Conservation (phyloP, 805 yeast species). For the Middelhovenomyces tepae region DNA sequence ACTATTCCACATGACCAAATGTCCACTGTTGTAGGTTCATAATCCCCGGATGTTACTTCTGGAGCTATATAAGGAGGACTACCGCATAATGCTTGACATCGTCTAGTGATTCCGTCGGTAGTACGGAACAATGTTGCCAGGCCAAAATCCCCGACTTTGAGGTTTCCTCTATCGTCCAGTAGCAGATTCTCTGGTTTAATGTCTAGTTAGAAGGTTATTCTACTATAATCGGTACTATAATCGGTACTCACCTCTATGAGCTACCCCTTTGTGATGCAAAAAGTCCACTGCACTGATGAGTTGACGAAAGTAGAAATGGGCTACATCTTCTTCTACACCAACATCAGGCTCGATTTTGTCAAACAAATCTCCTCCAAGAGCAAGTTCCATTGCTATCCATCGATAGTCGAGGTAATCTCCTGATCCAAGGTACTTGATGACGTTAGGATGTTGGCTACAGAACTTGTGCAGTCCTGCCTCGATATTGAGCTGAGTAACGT, state of each 20-base stretch:
- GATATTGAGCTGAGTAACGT: constrained; percentile 21
- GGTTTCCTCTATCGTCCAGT: constrained; percentile 52
- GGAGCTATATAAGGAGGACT: constrained; percentile 79
- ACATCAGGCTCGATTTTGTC: constrained; percentile 72
- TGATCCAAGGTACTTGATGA: constrained; percentile 45
- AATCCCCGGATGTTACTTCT: constrained; percentile 43
- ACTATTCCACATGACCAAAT: constrained; percentile 66
- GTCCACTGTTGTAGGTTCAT: constrained; percentile 52
- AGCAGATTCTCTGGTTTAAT: constrained; percentile 64
- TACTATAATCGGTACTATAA: background rate
- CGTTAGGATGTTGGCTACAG: constrained; percentile 51
- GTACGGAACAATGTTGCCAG: constrained; percentile 53
- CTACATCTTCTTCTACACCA: constrained; percentile 57
- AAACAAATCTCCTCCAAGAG: constrained; percentile 67
- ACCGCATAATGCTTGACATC: constrained; percentile 44
- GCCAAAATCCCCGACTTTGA: constrained; percentile 74
- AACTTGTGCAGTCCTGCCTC: constrained; percentile 54
- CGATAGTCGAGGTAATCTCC: constrained; percentile 49
- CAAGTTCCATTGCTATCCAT: constrained; percentile 61
- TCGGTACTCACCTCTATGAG: no score
- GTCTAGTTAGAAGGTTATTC: constrained; percentile 28
- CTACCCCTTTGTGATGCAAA: constrained; percentile 55
- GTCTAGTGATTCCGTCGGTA: constrained; percentile 34
- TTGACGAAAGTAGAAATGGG: constrained; percentile 63
- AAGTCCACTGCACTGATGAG: constrained; percentile 51